Percentiles rank a stretch among this genome's conserved stretches.
These are phyloP conservation scores for Colletotrichum sp. DNA, from an alignment of 2,329 filamentous ascomycete species.

Conservation along the genomic window DNA sequence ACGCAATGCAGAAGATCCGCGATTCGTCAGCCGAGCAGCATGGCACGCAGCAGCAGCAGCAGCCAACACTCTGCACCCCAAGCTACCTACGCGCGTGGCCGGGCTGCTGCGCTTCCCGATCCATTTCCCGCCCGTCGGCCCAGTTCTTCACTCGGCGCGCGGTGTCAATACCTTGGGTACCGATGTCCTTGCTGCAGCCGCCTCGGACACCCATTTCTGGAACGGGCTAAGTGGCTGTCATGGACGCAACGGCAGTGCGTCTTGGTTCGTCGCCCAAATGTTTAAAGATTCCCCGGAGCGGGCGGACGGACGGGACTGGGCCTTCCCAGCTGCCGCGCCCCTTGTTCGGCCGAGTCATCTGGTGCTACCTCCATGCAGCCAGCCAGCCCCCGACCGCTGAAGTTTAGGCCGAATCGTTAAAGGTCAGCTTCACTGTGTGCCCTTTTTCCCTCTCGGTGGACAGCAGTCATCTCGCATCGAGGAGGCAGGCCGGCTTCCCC, in stretches of 20 bases:
- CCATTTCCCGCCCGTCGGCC: neutral
- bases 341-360: slow-evolving; percentile 13
- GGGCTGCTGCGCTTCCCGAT: neutral
- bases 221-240: neutral
- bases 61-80: neutral
- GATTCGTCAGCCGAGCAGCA: neutral
- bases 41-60: neutral
- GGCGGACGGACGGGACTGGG: slow-evolving; percentile 15
- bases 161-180: neutral
- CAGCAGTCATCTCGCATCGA: neutral
- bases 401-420: neutral
- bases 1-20: neutral
- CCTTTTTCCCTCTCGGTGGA: neutral
- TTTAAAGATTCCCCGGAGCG: slow-evolving; percentile 14
- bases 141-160: neutral
- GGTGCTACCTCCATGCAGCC: neutral
- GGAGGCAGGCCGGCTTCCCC: neutral
- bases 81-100: neutral
- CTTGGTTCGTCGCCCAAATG: neutral
- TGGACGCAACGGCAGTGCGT: slow-evolving; percentile 1
- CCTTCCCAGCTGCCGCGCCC: neutral
- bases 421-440: neutral
- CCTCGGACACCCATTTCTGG: neutral
- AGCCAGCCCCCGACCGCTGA: neutral
- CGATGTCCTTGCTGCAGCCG: neutral